A percentile compares a stretch with the other conserved stretches of the same genome.
These are phyloP conservation scores for Yamagishiella unicocca DNA, from an alignment of 139 green algal species.

Conservation along the genomic window DNA sequence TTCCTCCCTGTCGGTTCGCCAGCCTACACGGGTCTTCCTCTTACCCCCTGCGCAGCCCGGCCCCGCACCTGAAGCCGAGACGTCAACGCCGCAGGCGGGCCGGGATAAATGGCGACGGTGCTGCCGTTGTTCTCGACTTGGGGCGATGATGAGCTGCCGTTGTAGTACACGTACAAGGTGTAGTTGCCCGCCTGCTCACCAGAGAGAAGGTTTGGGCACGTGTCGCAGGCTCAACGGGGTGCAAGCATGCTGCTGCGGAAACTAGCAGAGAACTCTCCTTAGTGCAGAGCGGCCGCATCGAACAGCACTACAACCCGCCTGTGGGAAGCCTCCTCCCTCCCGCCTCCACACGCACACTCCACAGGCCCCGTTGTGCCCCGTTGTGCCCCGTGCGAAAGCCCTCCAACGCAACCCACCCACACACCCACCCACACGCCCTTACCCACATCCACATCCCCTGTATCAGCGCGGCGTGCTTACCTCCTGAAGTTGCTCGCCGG, in stretches of 20 bases:
- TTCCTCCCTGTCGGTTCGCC: too few species aligned
- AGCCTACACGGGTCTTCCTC: background rate
- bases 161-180: conserved; percentile 15
- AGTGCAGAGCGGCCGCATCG: background rate
- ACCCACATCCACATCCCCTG: background rate
- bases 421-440: background rate
- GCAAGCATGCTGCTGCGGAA: background rate
- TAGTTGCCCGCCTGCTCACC: conserved; percentile 18
- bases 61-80: background rate
- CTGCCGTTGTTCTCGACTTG: background rate
- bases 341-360: too few species aligned
- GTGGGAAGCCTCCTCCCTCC: background rate
- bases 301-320: background rate
- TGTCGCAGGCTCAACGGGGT: background rate
- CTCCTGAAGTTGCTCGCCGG: background rate
- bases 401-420: too few species aligned
- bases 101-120: background rate
- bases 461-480: background rate
- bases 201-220: background rate
- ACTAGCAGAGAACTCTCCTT: background rate
- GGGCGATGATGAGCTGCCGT: background rate
- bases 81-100: background rate
- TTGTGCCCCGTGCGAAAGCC: too few species aligned
- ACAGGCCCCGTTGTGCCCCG: too few species aligned
- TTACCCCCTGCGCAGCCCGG: background rate